Base-by-base conservation (phyloP, 495 filamentous ascomycete genomes). In the Tuber indicum region DNA sequence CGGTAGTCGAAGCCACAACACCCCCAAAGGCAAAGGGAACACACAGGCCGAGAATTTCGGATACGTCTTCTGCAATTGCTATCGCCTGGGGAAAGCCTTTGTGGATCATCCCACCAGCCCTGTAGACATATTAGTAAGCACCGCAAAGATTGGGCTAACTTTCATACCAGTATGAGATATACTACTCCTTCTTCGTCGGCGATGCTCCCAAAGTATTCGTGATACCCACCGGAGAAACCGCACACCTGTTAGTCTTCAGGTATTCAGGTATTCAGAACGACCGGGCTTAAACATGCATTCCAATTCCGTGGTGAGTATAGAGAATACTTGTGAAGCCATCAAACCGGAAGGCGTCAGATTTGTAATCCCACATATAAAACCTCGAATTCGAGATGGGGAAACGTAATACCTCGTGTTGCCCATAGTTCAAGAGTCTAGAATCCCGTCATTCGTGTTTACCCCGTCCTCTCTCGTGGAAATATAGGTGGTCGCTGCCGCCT, bases 311-410 rank as follows among this genome's bases (percentile, higher is more conserved):
- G 84, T 99, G 95, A 19, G 86, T 86, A 84, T 99, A 99, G 75
- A 99, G 91, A 92, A 99, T 99, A 84, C 94, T 97, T 21, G 96
- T 98, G 49, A 99, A 95, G 77, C 96, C 96, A 83, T 99, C 96
- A 83, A 99, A 99, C 70, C 96, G 89, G 88, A 98, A 99, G 36
- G 96, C 96, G 83, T 98, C 96, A 84, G 98, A 98, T 72, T 89
- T 84, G 83, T 98, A 99, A 84, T 98, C 95, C 75, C 98, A 96
- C 95, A 99, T 98, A 92, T 96, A 99, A 87, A 97, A 99, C 41
- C 96, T 89, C 75, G 98, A 87, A 84, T 99, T 99, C 85, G 93
- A 97, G 69, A 99, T 86, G 75, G 98, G 87, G 85, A 99, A 99
- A 39, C 96, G 88, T 82, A 99, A 84, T 46, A 99, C 96, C 84